Base-by-base conservation (phyloP, 257 asterid genomes). In the Petunia axillaris region DNA sequence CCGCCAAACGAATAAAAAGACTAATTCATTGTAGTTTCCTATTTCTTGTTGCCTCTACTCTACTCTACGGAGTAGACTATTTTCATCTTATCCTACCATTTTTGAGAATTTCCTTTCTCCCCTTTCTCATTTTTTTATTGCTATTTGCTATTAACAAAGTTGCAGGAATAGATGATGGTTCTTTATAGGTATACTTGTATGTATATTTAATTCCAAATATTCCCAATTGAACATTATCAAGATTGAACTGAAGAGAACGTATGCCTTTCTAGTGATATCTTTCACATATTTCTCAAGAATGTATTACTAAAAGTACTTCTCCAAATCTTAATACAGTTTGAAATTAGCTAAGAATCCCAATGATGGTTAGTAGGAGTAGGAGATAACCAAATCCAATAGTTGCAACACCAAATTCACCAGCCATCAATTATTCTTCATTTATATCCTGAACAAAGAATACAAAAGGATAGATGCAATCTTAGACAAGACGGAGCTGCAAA, bases 401-500 rank as follows among this genome's bases (percentile, higher is more conserved):
- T 70, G 36, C 3, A 16, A 44, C 39, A 68, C 46, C 41, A 68
- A 8, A 1, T 68, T 44, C 8, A 68, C 76, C 57, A 1, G 15
- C 58, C 43, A 46, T 70, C 43, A 70, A 44, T 44, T 70, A 58
- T 46, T 70, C 76, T 70, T 46, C 77, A 8, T 44, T 8, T 44
- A 8, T 7, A 1, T 4, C 7, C 4, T 15, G 4, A 76, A 58
- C 67, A 58, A 76, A 16, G 68, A 76, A 62, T 16, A 76, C 70
- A 57, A 5, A 43, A 59, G 7, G 52, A 58, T 76, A n/a, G 43
- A 77, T 67, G 75, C 75, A 77, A 77, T 25, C 36, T 77, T 2
- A 11, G 59, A 60, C 60, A 7, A 15, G 14, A 35, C 39, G 25
- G 9, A 4, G 57, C 40, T 43, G 74, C 62, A 77, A 62, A 46